Evolutionary conservation across 495 filamentous ascomycete genomes (phyloP).

Genomic region (Halenospora varia): DNA sequence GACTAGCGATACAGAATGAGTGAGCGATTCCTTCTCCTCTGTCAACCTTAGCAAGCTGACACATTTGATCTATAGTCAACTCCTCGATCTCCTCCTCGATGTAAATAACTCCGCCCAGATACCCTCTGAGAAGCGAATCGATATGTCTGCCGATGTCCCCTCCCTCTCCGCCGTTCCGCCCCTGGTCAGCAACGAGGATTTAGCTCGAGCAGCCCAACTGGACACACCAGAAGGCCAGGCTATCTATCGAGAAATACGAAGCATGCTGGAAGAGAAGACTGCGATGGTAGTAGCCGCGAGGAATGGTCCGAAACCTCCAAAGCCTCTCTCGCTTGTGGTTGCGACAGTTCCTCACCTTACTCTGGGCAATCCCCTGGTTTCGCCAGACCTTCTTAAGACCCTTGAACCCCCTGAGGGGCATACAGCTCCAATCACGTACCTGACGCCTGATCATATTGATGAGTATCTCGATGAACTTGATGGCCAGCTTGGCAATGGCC

Average conservation of each 20-base stretch:
- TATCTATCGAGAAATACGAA: slow-evolving; percentile 26
- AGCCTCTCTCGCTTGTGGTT: slow-evolving; percentile 35
- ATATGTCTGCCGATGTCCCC: slow-evolving; percentile 10
- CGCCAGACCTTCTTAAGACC: background rate
- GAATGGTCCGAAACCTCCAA: slow-evolving; percentile 30
- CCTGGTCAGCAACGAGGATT: slow-evolving; percentile 14
- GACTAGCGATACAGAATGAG: slow-evolving; percentile 85
- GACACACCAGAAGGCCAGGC: slow-evolving; percentile 37
- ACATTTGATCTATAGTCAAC: slow-evolving; percentile 13
- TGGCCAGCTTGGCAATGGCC: slow-evolving; percentile 45
- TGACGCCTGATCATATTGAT: slow-evolving; percentile 74
- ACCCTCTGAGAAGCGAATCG: slow-evolving; percentile 66
- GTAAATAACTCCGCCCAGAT: slow-evolving; percentile 78
- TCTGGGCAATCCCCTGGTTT: background rate
- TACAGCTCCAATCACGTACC: slow-evolving; percentile 39
- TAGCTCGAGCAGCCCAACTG: slow-evolving; percentile 34
- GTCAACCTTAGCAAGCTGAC: slow-evolving; percentile 50
- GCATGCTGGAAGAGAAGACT: slow-evolving; percentile 19
- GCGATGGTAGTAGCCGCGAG: slow-evolving; percentile 33
- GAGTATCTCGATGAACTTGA: slow-evolving; percentile 75
- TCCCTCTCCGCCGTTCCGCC: slow-evolving; percentile 11
- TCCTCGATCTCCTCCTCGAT: slow-evolving; percentile 78
- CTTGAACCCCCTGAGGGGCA: slow-evolving; percentile 7
- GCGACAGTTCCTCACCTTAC: slow-evolving; percentile 22
- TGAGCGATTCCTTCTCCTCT: slow-evolving; percentile 2